These are phyloP conservation scores for Pyrenula massariospora DNA, from an alignment of 495 filamentous ascomycete species.

Conservation along the genomic window DNA sequence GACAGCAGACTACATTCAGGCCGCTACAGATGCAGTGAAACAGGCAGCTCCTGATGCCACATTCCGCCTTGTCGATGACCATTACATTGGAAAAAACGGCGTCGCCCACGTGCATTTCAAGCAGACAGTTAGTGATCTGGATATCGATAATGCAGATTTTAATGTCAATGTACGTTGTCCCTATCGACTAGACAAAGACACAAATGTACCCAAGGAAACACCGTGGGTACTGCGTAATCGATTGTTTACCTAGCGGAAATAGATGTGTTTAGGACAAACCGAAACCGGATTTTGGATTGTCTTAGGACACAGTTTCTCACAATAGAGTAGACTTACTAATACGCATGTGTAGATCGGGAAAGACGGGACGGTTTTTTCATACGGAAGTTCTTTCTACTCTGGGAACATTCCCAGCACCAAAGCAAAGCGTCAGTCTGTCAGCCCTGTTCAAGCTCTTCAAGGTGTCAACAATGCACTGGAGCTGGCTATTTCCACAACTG, in stretches of 20 bases:
- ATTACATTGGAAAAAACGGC: constrained; percentile 28
- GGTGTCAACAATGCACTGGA: constrained; percentile 17
- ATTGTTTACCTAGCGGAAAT: no score
- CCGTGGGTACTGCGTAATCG: no score
- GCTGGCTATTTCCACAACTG: constrained; percentile 19
- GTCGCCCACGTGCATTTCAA: constrained; percentile 41
- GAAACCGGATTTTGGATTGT: no score
- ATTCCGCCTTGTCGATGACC: constrained; percentile 25
- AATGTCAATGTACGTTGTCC: constrained; percentile 39
- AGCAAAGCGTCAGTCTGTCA: constrained; percentile 3
- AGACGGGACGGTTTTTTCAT: constrained; percentile 30
- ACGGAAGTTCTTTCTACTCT: constrained; percentile 18
- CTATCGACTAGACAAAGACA: not conserved
- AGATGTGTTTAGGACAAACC: no score
- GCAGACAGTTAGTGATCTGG: constrained; percentile 37
- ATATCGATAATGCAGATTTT: constrained; percentile 44
- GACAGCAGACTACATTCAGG: constrained; percentile 1
- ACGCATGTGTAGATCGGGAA: constrained; percentile 16
- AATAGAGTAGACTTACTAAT: no score
- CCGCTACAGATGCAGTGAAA: constrained; percentile 14
- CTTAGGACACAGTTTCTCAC: no score
- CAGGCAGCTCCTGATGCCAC: constrained; percentile 11
- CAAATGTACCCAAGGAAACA: not conserved
- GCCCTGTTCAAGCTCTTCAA: constrained; percentile 19
- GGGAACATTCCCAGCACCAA: not conserved